Evolutionary conservation across 192 early-diverging fungal genomes (phyloP).

Genomic region (Podila epigama): DNA sequence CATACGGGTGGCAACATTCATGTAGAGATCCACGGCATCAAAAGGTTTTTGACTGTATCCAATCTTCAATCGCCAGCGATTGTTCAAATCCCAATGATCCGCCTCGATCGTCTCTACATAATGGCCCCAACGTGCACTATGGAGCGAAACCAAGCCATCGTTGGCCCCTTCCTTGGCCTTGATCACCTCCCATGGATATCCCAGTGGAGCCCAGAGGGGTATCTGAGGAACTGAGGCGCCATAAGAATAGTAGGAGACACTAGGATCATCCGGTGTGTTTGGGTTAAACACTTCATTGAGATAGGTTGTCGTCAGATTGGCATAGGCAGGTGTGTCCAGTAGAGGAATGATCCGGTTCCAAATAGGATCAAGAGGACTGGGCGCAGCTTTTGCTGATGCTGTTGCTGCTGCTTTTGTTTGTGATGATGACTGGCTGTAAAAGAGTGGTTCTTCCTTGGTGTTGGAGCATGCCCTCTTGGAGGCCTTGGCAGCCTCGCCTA

Average conservation of each 20-base stretch:
- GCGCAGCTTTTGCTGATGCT: too few species aligned
- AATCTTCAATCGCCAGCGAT: conserved; percentile 53
- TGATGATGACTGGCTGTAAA: not conserved
- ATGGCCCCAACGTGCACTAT: conserved; percentile 88
- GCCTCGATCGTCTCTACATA: conserved; percentile 82
- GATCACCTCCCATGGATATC: conserved; percentile 83
- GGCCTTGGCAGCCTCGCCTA: conserved; percentile 38
- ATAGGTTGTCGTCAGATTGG: conserved; percentile 90
- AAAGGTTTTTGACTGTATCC: conserved; percentile 56
- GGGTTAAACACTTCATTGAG: conserved; percentile 88
- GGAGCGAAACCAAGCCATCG: conserved; percentile 89
- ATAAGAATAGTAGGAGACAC: conserved; percentile 83
- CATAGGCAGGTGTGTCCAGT: conserved; percentile 90
- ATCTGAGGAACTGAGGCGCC: conserved; percentile 77
- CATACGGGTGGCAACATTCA: conserved; percentile 70
- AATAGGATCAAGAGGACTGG: conserved; percentile 37
- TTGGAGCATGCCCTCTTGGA: conserved; percentile 27
- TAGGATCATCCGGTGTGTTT: conserved; percentile 78
- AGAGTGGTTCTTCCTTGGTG: not conserved
- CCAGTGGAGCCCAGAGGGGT: conserved; percentile 73
- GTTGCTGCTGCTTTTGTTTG: too few species aligned
- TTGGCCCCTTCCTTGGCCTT: conserved; percentile 83
- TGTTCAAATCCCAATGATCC: conserved; percentile 90
- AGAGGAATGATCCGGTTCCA: conserved; percentile 68
- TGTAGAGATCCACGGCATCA: conserved; percentile 77